phyloP scores from a whole-genome alignment of 371 early-diverging fungal species.

The Coemansia sp. region DNA sequence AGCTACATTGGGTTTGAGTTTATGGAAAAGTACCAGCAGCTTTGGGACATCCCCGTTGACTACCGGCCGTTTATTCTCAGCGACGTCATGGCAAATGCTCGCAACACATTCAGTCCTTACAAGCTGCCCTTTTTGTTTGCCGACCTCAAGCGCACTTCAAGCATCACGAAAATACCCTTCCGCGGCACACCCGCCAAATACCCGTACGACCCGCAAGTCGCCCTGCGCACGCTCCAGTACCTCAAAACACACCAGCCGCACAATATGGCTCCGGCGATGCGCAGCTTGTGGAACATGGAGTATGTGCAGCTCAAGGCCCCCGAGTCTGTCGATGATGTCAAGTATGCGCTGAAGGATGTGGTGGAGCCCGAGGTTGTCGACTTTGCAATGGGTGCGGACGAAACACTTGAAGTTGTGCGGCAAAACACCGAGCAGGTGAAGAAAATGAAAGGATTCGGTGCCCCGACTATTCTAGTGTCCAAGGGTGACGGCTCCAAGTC shows the following conservation, averaged over 20 bases:
- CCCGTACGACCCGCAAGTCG: constrained; percentile 44
- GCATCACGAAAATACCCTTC: constrained; percentile 49
- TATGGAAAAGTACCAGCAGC: constrained; percentile 52
- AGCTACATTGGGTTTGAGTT: constrained; percentile 55
- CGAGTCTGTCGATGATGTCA: constrained; percentile 20
- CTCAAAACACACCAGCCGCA: constrained; percentile 45
- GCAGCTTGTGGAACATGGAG: constrained; percentile 45
- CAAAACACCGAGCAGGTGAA: constrained; percentile 45
- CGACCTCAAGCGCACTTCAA: constrained; percentile 33
- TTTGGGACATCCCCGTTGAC: constrained; percentile 53
- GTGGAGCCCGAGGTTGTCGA: constrained; percentile 41
- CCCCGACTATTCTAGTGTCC: constrained; percentile 54
- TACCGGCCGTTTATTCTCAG: constrained; percentile 48
- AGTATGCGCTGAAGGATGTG: constrained; percentile 30
- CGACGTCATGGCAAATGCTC: constrained; percentile 46
- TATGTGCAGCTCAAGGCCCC: constrained; percentile 30
- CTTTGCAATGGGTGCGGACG: constrained; percentile 13
- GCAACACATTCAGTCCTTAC: constrained; percentile 34
- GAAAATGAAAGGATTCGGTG: constrained; percentile 53
- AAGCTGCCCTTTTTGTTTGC: constrained; percentile 31
- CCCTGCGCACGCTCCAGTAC: constrained; percentile 48
- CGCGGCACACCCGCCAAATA: constrained; percentile 45
- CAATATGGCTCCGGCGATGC: constrained; percentile 47
- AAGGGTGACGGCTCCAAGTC: constrained; percentile 35
- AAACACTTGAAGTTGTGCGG: constrained; percentile 24